phyloP scores from a whole-genome alignment of 352 stramenopile genomes.

The Halophytophthora batemanensis region DNA sequence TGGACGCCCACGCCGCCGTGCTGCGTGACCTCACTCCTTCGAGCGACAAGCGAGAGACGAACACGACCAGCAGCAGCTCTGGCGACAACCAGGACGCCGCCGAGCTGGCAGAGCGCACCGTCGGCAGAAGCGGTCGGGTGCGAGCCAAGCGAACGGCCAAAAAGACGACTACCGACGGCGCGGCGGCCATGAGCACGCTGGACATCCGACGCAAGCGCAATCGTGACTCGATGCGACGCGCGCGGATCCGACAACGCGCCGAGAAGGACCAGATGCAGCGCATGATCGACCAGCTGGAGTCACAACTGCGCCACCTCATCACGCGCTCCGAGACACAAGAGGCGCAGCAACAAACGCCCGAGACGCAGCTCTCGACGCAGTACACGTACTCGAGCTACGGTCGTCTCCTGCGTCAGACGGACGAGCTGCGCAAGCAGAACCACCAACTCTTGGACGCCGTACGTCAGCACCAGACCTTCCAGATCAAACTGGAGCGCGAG shows the following conservation, averaged over 20 bases:
- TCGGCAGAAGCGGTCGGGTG: no score
- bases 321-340: background rate
- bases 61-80: no score
- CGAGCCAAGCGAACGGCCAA: no score
- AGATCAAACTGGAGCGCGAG: slow-evolving; percentile 10
- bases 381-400: slow-evolving; percentile 16
- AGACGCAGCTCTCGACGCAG: background rate
- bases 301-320: slow-evolving; percentile 20
- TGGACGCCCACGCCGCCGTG: no score
- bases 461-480: slow-evolving; percentile 23
- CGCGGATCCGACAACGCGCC: slow-evolving; percentile 22
- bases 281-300: slow-evolving; percentile 30
- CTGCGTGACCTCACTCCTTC: no score
- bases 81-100: no score
- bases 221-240: slow-evolving; percentile 45
- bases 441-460: slow-evolving; percentile 10
- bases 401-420: slow-evolving; percentile 18
- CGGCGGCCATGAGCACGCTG: slow-evolving; percentile 11
- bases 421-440: slow-evolving; percentile 22
- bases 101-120: no score
- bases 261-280: slow-evolving; percentile 23
- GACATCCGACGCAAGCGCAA: slow-evolving; percentile 36
- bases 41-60: no score
- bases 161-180: no score
- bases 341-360: background rate